Evolutionary conservation across 2,329 filamentous ascomycete genomes (phyloP), one percentile per base, ranked within the genome.

Genomic region (Aspergillus viridinutans): DNA sequence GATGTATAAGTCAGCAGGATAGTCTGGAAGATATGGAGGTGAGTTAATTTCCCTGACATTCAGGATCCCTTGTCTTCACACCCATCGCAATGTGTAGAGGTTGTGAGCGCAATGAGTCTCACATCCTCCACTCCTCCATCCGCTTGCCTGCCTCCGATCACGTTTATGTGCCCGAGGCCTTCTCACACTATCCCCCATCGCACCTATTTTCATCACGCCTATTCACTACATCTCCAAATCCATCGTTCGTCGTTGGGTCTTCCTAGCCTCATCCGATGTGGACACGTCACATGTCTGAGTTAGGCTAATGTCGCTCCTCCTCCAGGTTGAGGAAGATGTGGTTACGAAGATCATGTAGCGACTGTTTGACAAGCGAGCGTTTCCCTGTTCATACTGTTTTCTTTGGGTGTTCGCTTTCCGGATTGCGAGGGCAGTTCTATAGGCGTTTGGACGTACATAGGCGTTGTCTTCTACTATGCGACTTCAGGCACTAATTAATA

Each of bases 11-110:
- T 56, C 94, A 97, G 72, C 93, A 99, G 76, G 94, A 99, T 76
- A 95, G 92, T 59, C 82, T 99, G 56, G 94, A 99, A 79, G 94
- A 99, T 72, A 96, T 97, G 88, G 94, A 99, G 91, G 94, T 99
- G 78, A 86, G 90, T 87, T 52, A 42, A 59, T 55, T 59, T 53
- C 23, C 23, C 10, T 56, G 26, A 47, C 3, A 20, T 21, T 10
- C 9, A 21, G 20, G 14, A 38, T 38, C 32, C 40, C 21, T 21
- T 43, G 10, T 20, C 40, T 43, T 43, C 40, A 43, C 12, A 8
- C 12, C 21, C 21, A 17, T 2, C 5, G 23, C 21, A 23, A 25
- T 12, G 43, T 14, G 21, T 5, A 47, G 12, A 25, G 43, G 43
- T 12, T 26, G 21, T 47, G n/a, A 47, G 12, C 9, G 6, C 32